Evolutionary conservation across 805 yeast species (phyloP), one percentile per base, ranked within the genome.

Genomic region (Wickerhamiella occidentalis): DNA sequence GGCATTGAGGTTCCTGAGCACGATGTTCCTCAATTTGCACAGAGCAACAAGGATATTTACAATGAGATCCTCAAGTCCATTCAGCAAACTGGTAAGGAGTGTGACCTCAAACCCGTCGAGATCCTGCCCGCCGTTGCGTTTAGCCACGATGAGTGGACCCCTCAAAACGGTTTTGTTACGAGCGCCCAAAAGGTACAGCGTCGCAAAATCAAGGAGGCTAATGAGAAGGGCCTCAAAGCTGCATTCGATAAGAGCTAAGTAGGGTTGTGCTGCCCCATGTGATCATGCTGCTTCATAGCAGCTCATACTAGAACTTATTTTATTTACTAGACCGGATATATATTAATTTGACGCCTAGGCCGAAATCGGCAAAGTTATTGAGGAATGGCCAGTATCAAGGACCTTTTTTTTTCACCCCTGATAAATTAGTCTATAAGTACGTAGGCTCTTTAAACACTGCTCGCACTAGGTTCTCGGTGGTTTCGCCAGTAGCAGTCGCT

Each of bases 171-270:
- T 0, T 85, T 71, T 56, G 94, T 90, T 51, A 87, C 97, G 13
- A 80, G 94, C 52, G 98, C 98, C 22, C 96, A 88, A 69, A 92
- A 92, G 70, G 75, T 92, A 61, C 96, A 90, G 73, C 82, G 98
- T 73, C 84, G 76, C 73, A 83, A 83, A 72, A 92, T 92, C 62
- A 69, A 85, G 58, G 77, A 73, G 28, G 76, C 80, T 53, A 83
- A 81, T 63, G 66, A 80, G 66, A 73, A 73, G 33, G 76, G 73
- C 45, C 84, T 92, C 59, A 84, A 83, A 53, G 70, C 69, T 52
- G 75, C 85, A 30, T 88, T 85, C 55, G 55, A 62, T 48, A 51
- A 51, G 36, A 60, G 58, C 3, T 58, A 47, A 29, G 28, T 9
- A 25, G n/a, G n/a, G n/a, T n/a, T n/a, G n/a, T n/a, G n/a, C n/a